A percentile compares a stretch with the other conserved stretches of the same genome.
Evolutionary conservation across 208 protist genomes (phyloP).

Genomic region (Vickermania spadyakhi): DNA sequence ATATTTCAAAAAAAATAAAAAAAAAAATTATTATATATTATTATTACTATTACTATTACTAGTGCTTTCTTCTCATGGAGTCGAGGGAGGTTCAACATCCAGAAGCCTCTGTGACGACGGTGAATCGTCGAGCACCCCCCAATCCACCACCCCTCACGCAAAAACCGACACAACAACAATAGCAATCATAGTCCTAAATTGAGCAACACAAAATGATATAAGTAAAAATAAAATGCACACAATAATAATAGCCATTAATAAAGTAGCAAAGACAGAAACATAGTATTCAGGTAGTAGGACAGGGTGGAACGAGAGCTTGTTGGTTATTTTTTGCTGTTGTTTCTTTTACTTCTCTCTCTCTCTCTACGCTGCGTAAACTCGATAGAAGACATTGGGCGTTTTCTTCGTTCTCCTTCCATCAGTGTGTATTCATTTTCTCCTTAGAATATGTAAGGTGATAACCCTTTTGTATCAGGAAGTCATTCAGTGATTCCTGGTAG

Average conservation of each 20-base stretch:
- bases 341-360: constrained; percentile 3
- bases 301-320: constrained; percentile 1
- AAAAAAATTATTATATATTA: constrained; percentile 2
- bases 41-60: constrained; percentile 2
- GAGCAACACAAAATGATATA: constrained; percentile 3
- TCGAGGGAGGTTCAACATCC: no score
- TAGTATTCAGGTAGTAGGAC: neutral
- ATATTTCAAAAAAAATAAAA: neutral
- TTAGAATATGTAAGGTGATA: no score
- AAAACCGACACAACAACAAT: neutral
- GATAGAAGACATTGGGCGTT: no score
- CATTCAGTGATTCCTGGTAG: neutral
- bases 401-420: no score
- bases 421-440: no score
- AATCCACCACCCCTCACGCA: no score
- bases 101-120: no score
- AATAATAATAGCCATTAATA: constrained; percentile 1
- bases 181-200: constrained; percentile 4
- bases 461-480: constrained; percentile 8
- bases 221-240: constrained; percentile 7
- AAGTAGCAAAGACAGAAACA: constrained; percentile 8
- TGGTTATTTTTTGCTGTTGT: constrained; percentile 6
- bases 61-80: no score
- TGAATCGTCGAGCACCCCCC: no score
- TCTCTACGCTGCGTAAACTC: no score